Evolutionary conservation across 2,329 filamentous ascomycete species (phyloP).

Genomic region (Fusarium sp.): DNA sequence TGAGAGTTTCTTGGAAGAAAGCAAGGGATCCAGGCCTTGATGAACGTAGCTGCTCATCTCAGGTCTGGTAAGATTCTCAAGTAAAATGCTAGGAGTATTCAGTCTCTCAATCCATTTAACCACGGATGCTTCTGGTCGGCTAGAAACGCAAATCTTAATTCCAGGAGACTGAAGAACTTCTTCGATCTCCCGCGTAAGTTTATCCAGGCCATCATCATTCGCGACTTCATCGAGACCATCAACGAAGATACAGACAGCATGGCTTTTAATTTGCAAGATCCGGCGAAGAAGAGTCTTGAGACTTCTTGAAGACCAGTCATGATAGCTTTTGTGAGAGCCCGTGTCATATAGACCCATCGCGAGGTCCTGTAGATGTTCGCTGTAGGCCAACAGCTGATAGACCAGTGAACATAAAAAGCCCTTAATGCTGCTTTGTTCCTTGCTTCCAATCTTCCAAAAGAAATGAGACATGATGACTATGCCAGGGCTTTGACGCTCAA

Average conservation of each 20-base stretch:
- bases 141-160: background rate
- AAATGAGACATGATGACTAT: background rate
- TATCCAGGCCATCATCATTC: background rate
- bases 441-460: background rate
- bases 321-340: accelerated
- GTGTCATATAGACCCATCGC: accelerated
- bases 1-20: accelerated
- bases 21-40: background rate
- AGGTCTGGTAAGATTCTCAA: background rate
- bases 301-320: background rate
- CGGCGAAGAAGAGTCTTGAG: accelerated
- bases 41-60: background rate
- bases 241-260: accelerated
- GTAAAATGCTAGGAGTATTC: accelerated
- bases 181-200: accelerated
- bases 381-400: accelerated
- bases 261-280: accelerated
- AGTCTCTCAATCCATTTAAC: accelerated
- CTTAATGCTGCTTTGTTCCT: background rate
- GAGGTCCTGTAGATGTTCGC: accelerated
- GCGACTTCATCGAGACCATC: background rate
- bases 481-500: accelerated
- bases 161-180: accelerated
- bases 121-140: accelerated
- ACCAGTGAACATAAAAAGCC: background rate